Evolutionary conservation across 148 eudicot species (phyloP).

Genomic region (Gaultheria prostrata): DNA sequence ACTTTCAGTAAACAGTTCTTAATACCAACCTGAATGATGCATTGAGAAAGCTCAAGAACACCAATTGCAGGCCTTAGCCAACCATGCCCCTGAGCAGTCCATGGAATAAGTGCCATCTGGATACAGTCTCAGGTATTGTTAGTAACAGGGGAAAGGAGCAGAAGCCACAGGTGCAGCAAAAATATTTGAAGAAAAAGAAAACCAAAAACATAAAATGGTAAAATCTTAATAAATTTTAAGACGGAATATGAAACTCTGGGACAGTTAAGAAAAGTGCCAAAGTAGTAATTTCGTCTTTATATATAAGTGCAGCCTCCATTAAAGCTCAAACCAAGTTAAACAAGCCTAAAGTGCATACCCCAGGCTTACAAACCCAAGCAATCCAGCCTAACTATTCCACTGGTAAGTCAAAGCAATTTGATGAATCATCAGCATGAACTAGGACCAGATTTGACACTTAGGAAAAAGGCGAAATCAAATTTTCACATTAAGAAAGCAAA

Average conservation of each 20-base stretch:
- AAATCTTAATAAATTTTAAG: background rate
- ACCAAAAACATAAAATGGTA: background rate
- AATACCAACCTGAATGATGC: conserved; percentile 67
- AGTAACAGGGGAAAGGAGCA: conserved; percentile 1
- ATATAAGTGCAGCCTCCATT: background rate
- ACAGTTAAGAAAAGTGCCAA: background rate
- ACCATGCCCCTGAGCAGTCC: conserved; percentile 85
- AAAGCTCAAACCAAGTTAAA: background rate
- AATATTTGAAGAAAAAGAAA: background rate
- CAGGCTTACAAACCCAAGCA: background rate
- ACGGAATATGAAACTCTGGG: background rate
- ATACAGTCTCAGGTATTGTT: background rate
- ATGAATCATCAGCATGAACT: background rate
- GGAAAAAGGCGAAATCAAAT: background rate
- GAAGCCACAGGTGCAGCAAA: background rate
- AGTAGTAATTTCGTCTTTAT: background rate
- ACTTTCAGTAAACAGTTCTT: background rate
- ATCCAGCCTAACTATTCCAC: background rate
- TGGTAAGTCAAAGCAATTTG: background rate
- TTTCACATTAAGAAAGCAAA: background rate
- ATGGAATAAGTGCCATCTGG: conserved; percentile 90
- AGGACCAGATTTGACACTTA: too few relatives aligned
- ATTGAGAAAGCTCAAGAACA: conserved; percentile 87
- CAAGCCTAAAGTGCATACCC: background rate
- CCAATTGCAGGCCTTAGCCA: conserved; percentile 98